Evolutionary conservation across 2,329 filamentous ascomycete species (phyloP), one percentile per base, ranked within the genome.

Genomic region (Alternaria postmessia): DNA sequence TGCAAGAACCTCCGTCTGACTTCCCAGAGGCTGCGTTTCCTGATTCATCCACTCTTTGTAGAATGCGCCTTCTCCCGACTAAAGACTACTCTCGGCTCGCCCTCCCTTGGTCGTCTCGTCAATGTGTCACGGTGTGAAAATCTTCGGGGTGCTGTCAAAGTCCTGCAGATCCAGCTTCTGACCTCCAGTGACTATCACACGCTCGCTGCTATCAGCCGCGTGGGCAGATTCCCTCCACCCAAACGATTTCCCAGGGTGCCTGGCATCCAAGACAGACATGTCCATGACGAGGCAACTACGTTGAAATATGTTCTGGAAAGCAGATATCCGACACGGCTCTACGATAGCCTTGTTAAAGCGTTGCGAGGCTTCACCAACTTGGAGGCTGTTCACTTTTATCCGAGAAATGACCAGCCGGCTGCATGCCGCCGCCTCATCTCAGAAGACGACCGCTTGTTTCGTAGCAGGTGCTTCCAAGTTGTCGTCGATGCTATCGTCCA

Each of bases 171-270:
- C 30, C 69, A 64, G 30, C 58, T 75, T 20, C 54, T 73, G 26
- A 73, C 65, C 26, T 63, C 68, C 18, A 58, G 54, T 30, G 67
- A 74, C 53, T 74, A 74, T 54, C 58, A 63, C 14, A 51, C 60
- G 9, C 48, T 75, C 39, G 54, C 36, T 18, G 61, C 67, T 7
- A 73, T 75, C 28, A 54, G 48, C 8, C 63, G 66, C 14, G 63
- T 73, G 16, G 70, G 70, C 24, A 65, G 66, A 12, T 72, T 66
- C 38, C 71, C 71, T 14, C 70, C 71, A 8, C 72, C 72, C 28
- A 75, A 74, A 42, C 70, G 72, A 16, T 74, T 75, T 24, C 58
- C 65, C 8, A 63, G 58, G 30, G 57, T 72, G 1, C 49, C 65
- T 12, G 61, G 64, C 18, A 52, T 72, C 30, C 65, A 60, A 28